Evolutionary conservation across 2,329 filamentous ascomycete genomes (phyloP).

Genomic region (Zalaria sp.): DNA sequence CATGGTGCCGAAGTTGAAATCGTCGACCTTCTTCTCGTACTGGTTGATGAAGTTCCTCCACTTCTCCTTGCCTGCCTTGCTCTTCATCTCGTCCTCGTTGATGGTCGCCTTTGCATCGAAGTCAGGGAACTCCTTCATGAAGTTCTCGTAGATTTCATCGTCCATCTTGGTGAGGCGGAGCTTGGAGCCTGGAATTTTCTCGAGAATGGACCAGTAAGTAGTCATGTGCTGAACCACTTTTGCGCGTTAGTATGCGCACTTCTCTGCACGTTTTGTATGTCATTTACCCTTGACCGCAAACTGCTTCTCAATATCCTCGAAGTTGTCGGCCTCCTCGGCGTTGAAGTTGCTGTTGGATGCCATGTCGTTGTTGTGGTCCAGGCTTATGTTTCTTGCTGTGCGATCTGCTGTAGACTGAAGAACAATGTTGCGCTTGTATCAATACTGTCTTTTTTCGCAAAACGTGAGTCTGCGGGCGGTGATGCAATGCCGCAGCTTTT

Average conservation of each 20-base stretch:
- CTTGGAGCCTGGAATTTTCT: constrained; percentile 76
- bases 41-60: constrained; percentile 91
- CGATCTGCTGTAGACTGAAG: too few relatives aligned
- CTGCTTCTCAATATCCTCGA: constrained; percentile 78
- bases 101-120: constrained; percentile 73
- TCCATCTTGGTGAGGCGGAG: constrained; percentile 88
- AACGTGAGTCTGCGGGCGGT: too few relatives aligned
- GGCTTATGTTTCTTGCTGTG: too few relatives aligned
- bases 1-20: constrained; percentile 98
- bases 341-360: constrained; percentile 15
- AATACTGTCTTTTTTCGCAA: too few relatives aligned
- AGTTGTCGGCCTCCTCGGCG: constrained; percentile 50
- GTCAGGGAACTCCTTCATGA: constrained; percentile 79
- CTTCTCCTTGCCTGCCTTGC: constrained; percentile 80
- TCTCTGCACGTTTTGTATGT: constrained; percentile 8
- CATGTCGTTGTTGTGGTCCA: constrained; percentile 8
- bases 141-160: constrained; percentile 85
- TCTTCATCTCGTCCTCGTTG: constrained; percentile 94
- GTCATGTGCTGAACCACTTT: constrained; percentile 83
- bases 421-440: too few relatives aligned
- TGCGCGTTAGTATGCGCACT: not conserved
- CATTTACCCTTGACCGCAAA: constrained; percentile 81
- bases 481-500: too few relatives aligned
- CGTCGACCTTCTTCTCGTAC: constrained; percentile 90
- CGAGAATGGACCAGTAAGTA: constrained; percentile 93